phyloP scores from a whole-genome alignment of 148 eudicot species.

The Spergularia marina region DNA sequence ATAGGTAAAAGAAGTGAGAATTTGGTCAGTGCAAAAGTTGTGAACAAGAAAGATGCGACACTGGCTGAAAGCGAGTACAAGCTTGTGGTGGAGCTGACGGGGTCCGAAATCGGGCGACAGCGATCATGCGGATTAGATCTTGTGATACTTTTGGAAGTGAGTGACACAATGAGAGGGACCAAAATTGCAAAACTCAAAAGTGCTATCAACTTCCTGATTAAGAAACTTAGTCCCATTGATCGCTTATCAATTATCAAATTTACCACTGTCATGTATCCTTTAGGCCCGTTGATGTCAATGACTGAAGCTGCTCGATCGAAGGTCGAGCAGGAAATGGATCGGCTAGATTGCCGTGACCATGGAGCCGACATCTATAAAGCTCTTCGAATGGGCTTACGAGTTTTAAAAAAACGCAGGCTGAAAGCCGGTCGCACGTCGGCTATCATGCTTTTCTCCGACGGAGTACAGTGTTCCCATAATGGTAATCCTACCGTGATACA shows the following conservation, averaged over 20 bases:
- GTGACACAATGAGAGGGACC: constrained; percentile 7
- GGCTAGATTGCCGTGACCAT: neutral
- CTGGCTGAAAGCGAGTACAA: neutral
- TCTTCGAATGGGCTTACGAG: constrained; percentile 1
- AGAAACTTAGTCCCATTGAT: constrained; percentile 14
- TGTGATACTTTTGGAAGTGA: constrained; percentile 15
- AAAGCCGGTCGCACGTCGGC: neutral
- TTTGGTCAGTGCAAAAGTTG: neutral
- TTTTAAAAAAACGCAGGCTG: neutral
- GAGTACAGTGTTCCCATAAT: neutral
- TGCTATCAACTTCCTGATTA: constrained; percentile 1
- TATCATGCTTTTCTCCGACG: constrained; percentile 15
- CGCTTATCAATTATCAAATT: constrained; percentile 13
- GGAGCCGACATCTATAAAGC: neutral
- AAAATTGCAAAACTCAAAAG: neutral
- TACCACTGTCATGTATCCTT: too few species aligned
- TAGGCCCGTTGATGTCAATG: constrained; percentile 1
- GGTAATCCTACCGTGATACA: neutral
- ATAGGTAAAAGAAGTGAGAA: too few species aligned
- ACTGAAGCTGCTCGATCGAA: neutral
- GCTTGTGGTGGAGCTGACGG: neutral
- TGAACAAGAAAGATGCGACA: neutral
- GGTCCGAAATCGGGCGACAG: neutral
- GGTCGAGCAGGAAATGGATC: neutral
- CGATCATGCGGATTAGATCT: constrained; percentile 13